Conservation (phyloP, 2,329 filamentous ascomycete genomes). For the Curvularia eragrostidis region DNA sequence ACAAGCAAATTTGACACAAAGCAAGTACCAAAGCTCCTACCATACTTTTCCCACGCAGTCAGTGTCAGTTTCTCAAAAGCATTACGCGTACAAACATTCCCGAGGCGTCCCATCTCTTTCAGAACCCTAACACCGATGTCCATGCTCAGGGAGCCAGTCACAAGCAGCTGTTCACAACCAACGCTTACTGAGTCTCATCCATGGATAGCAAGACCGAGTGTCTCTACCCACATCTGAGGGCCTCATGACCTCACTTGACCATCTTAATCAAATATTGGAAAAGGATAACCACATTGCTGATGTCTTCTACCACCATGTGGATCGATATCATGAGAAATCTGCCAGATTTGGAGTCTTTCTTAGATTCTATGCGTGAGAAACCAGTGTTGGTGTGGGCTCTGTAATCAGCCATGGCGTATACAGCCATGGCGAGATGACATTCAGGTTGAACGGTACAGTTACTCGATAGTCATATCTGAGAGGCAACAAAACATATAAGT, state of each 20-base stretch:
- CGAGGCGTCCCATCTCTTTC: not conserved
- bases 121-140: not conserved
- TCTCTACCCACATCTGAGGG: not conserved
- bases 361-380: not conserved
- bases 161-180: not conserved
- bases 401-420: conserved; percentile 4
- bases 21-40: not conserved
- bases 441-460: not conserved
- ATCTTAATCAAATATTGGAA: not conserved
- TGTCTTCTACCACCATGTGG: not conserved
- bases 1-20: not conserved
- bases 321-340: not conserved
- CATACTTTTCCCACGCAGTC: not conserved
- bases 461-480: not conserved
- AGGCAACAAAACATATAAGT: conserved; percentile 4
- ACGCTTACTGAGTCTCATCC: conserved; percentile 8
- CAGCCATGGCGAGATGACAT: not conserved
- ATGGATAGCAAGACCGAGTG: not conserved
- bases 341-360: not conserved
- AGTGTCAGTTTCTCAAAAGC: not conserved
- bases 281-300: not conserved
- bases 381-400: not conserved
- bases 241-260: not conserved
- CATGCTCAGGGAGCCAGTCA: not conserved
- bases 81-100: not conserved